A percentile compares a stretch with the other conserved stretches of the same genome.
Conservation (phyloP, 2,329 filamentous ascomycete species). For the Cordyceps fumosorosea region DNA sequence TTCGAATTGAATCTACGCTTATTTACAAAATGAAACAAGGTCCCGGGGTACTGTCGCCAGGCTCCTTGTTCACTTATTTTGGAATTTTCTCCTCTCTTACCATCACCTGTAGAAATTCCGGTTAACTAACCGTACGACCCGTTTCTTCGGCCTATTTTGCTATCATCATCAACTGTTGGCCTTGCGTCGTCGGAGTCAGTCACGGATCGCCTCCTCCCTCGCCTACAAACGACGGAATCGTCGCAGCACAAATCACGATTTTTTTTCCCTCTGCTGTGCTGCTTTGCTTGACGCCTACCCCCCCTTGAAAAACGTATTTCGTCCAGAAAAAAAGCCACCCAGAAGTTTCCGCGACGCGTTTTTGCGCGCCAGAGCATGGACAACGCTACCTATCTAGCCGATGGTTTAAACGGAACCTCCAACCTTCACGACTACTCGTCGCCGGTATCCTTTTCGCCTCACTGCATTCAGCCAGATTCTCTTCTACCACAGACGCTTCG, state of each 20-base stretch:
- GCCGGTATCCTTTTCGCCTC: constrained; percentile 44
- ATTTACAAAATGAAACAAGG: no score
- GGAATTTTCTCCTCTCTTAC: constrained; percentile 10
- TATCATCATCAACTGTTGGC: not conserved
- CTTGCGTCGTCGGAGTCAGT: not conserved
- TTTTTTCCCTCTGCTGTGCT: not conserved
- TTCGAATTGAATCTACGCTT: no score
- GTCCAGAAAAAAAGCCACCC: no score
- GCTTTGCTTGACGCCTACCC: constrained; percentile 1
- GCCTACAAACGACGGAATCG: no score
- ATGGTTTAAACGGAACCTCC: constrained; percentile 49
- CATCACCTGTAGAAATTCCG: constrained; percentile 5
- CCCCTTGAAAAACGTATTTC: constrained; percentile 10
- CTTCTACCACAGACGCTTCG: constrained; percentile 49
- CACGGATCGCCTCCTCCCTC: no score
- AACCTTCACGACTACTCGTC: constrained; percentile 44
- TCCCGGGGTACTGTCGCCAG: no score
- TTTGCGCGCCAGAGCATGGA: constrained; percentile 43
- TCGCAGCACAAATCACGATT: not conserved
- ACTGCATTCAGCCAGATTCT: constrained; percentile 42
- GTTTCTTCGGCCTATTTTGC: not conserved
- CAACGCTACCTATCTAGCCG: constrained; percentile 47
- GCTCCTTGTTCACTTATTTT: constrained; percentile 14
- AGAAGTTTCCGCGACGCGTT: constrained; percentile 28
- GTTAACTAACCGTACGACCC: constrained; percentile 7